Evolutionary conservation across 1,284 basidiomycete species (phyloP).

Genomic region (Trichosporon ovoides): DNA sequence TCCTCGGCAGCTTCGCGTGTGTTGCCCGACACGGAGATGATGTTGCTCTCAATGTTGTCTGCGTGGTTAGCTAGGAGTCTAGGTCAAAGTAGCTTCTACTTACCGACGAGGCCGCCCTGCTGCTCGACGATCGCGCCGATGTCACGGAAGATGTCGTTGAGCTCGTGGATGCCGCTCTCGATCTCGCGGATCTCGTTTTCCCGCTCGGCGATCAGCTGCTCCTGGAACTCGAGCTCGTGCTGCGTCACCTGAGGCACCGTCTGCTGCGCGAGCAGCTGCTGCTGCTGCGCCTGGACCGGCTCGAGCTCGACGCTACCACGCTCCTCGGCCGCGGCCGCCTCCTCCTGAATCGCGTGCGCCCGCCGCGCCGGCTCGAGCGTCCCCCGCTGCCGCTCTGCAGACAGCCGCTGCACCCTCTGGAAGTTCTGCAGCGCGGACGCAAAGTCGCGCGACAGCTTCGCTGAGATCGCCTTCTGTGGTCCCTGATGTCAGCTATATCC

Average conservation of each 20-base stretch:
- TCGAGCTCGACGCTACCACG: slow-evolving; percentile 41
- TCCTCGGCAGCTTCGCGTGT: slow-evolving; percentile 81
- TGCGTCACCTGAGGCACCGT: slow-evolving; percentile 61
- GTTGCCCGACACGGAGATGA: slow-evolving; percentile 78
- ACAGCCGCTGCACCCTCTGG: slow-evolving; percentile 82
- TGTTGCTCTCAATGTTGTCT: slow-evolving; percentile 98
- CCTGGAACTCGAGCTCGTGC: slow-evolving; percentile 91
- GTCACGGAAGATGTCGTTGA: slow-evolving; percentile 96
- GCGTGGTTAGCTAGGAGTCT: slow-evolving; percentile 2
- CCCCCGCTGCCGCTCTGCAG: slow-evolving; percentile 77
- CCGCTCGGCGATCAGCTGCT: slow-evolving; percentile 90
- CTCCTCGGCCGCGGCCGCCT: slow-evolving; percentile 20
- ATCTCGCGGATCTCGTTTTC: slow-evolving; percentile 95
- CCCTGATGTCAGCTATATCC: slow-evolving; percentile 20
- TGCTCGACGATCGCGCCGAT: slow-evolving; percentile 90
- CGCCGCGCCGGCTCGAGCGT: slow-evolving; percentile 63
- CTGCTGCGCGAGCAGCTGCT: slow-evolving; percentile 33
- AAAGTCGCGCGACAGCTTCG: slow-evolving; percentile 90
- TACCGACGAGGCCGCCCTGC: slow-evolving; percentile 91
- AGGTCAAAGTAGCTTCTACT: slow-evolving; percentile 35
- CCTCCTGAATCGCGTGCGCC: slow-evolving; percentile 38
- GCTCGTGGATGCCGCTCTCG: slow-evolving; percentile 92
- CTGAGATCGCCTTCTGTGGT: slow-evolving; percentile 54
- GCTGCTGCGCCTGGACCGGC: slow-evolving; percentile 38
- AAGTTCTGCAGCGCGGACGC: slow-evolving; percentile 83